Base-by-base conservation (phyloP, 2,329 filamentous ascomycete species). In the Nectriaceae sp. region DNA sequence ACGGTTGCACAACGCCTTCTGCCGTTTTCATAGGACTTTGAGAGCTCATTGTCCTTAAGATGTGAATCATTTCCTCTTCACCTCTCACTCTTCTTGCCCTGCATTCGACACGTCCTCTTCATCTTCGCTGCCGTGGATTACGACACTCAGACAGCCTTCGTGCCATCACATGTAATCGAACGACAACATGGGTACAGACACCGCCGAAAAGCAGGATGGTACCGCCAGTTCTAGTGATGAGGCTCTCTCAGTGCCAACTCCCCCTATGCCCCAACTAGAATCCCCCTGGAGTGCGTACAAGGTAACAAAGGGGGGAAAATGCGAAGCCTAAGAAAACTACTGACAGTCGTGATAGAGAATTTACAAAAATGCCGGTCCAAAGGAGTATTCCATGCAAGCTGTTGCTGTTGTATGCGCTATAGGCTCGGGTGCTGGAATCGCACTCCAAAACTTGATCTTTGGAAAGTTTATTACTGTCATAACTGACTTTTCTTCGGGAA, bases 381-480 rank as follows among this genome's bases (percentile, higher is more conserved):
- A 57, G 40, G 67, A 70, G 31, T 59, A 63, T 29, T 29, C 6
- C 33, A 53, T 71, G 40, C 73, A 74, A 41, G 40, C 37, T 18
- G 44, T 71, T 16, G 68, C 71, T 20, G 52, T 70, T 13, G 10
- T 70, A n/a, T 67, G 63, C 49, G 69, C 71, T 65, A 57, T 74
- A 15, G 68, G 60, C 6, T 55, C 70, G 1, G 72, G 72, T 37
- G 64, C 64, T 2, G 57, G 66, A 10, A 54, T 80, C 5, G 80
- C 80, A 0, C 56, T 83, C 24, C 83, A 85, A 79, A 80, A 82
- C 33, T 68, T 85, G 33, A 70, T 84, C 5, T 82, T 84, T 61
- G 80, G 80, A 55, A 65, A 67, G 31, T 73, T 78, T 26, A 74
- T 83, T 39, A 77, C 78, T 6, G 69, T 75, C 8, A 84, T 85